phyloP scores from a whole-genome alignment of 139 green algal genomes.

The Chlamydomonas sp. region DNA sequence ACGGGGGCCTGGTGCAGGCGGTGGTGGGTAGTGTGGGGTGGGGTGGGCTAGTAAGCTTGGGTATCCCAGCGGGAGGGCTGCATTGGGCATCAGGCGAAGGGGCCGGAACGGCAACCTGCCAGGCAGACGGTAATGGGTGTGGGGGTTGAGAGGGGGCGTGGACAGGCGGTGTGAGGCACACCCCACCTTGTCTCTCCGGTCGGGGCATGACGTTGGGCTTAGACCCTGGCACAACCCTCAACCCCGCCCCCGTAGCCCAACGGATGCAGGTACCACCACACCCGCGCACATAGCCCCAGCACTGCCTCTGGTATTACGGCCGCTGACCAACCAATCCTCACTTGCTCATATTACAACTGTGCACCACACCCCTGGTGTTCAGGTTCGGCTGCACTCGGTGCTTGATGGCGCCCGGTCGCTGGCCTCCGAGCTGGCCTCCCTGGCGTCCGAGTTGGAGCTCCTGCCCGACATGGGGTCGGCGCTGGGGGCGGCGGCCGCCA shows the following conservation, averaged over 20 bases:
- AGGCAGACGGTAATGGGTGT: not conserved
- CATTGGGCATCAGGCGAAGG: not conserved
- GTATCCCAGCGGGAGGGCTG: not conserved
- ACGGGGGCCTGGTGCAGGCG: constrained; percentile 20
- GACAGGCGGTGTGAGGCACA: no score
- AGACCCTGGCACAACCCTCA: not conserved
- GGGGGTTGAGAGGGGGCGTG: no score
- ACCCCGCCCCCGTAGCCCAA: not conserved
- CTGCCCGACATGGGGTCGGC: constrained; percentile 18
- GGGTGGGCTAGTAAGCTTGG: not conserved
- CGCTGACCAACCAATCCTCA: not conserved
- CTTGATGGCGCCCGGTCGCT: not conserved
- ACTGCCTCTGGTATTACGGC: not conserved
- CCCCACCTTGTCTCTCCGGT: no score
- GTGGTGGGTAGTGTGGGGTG: constrained; percentile 2
- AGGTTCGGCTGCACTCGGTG: constrained; percentile 18
- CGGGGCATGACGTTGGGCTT: not conserved
- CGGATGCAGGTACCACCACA: not conserved
- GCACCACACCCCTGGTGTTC: not conserved
- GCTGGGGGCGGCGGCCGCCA: not conserved
- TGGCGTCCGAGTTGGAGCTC: constrained; percentile 15
- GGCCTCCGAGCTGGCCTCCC: not conserved
- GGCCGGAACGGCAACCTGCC: not conserved
- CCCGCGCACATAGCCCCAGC: not conserved
- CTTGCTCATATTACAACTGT: not conserved